A percentile compares a stretch with the other conserved stretches of the same genome.
Conservation (phyloP, 2,329 filamentous ascomycete genomes). For the Albophoma yamanashiensis region DNA sequence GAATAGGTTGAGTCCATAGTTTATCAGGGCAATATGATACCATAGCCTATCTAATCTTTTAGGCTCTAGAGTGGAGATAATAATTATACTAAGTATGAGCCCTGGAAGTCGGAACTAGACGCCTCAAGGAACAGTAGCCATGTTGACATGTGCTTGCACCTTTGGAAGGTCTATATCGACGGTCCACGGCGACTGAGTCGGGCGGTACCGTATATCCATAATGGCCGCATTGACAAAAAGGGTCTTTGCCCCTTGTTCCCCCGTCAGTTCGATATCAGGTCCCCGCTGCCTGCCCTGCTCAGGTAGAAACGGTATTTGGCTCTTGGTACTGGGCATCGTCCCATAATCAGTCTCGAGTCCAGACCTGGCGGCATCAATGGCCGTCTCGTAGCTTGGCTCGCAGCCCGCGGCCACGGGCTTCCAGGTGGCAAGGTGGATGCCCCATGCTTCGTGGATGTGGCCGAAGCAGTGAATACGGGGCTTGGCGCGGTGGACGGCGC, state of each 20-base stretch:
- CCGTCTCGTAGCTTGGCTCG: conserved; percentile 9
- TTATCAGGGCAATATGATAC: no score
- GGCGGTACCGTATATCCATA: conserved; percentile 28
- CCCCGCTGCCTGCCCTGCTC: conserved; percentile 16
- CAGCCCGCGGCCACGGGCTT: conserved; percentile 3
- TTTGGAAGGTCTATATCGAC: conserved; percentile 33
- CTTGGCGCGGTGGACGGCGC: conserved; percentile 28
- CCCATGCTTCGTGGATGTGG: conserved; percentile 51
- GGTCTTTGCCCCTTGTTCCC: conserved; percentile 29
- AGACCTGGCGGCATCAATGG: conserved; percentile 31
- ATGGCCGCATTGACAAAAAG: conserved; percentile 52
- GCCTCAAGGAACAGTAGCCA: not conserved
- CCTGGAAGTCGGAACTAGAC: not conserved
- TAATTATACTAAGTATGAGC: no score
- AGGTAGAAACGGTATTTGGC: no score
- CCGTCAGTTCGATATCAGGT: conserved; percentile 25
- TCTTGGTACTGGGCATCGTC: no score
- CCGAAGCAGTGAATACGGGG: conserved; percentile 46
- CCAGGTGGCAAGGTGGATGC: conserved; percentile 43
- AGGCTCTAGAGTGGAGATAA: no score
- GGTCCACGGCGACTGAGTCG: conserved; percentile 40
- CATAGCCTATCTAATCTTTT: no score
- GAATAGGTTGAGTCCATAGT: no score
- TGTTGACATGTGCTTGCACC: not conserved
- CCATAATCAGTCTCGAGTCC: no score